These are phyloP conservation scores for Cokeromyces recurvatus DNA, from an alignment of 371 early-diverging fungal species.

Conservation along the genomic window DNA sequence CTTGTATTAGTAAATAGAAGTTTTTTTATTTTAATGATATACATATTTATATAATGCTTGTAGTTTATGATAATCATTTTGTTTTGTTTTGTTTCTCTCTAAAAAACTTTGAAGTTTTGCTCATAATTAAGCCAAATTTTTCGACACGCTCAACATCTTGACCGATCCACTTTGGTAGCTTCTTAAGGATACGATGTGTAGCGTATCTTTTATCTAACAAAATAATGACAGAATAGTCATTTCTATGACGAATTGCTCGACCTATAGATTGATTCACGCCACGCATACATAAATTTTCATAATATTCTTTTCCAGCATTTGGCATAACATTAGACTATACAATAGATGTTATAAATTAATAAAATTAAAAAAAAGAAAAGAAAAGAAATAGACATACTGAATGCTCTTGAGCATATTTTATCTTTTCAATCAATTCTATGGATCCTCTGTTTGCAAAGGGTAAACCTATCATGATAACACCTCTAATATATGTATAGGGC, in stretches of 20 bases:
- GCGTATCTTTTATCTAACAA: constrained; percentile 69
- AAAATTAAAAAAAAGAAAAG: too few species aligned
- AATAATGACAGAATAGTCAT: constrained; percentile 79
- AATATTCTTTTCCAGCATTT: constrained; percentile 69
- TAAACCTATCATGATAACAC: constrained; percentile 86
- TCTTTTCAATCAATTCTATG: constrained; percentile 74
- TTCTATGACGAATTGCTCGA: constrained; percentile 86
- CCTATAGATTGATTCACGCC: constrained; percentile 97
- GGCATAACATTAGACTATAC: too few species aligned
- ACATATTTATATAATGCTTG: too few species aligned
- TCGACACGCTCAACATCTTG: constrained; percentile 44
- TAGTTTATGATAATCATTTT: too few species aligned
- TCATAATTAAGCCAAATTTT: constrained; percentile 50
- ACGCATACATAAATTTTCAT: constrained; percentile 92
- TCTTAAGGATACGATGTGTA: constrained; percentile 43
- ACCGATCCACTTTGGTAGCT: constrained; percentile 67
- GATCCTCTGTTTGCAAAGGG: constrained; percentile 79
- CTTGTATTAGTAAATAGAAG: too few species aligned
- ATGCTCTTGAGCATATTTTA: constrained; percentile 55
- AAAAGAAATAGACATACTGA: too few species aligned
- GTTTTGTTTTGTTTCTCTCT: constrained; percentile 9
- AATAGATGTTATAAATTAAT: too few species aligned
- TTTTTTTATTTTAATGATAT: too few species aligned
- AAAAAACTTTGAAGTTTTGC: constrained; percentile 48
- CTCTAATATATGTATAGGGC: too few species aligned